phyloP scores from a whole-genome alignment of 768 basidiomycete genomes.

The Glaciozyma martinii region DNA sequence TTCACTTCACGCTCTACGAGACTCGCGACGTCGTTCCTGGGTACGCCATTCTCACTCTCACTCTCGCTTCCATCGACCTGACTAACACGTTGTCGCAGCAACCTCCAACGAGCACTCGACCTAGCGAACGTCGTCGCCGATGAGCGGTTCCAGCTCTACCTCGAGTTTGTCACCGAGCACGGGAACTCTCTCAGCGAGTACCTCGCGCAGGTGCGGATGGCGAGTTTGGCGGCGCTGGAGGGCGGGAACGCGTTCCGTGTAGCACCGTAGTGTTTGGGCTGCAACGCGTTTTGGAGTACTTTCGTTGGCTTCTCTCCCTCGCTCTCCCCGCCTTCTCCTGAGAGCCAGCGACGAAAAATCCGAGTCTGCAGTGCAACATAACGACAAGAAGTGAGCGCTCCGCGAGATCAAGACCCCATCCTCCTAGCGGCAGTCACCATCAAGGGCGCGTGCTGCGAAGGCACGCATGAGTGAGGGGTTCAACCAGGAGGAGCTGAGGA shows the following conservation, averaged over 20 bases:
- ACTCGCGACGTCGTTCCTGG: constrained; percentile 58
- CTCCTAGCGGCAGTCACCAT: background rate
- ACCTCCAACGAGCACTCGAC: constrained; percentile 63
- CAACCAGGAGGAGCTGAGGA: background rate
- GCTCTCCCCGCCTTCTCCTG: no score
- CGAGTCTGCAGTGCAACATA: no score
- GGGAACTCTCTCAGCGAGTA: constrained; percentile 63
- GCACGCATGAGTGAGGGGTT: background rate
- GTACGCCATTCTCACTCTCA: constrained; percentile 34
- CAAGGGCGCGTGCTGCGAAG: background rate
- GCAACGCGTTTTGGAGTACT: background rate
- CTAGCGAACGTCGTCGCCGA: constrained; percentile 81
- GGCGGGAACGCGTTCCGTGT: constrained; percentile 7
- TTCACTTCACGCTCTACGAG: constrained; percentile 62
- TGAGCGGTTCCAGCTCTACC: constrained; percentile 72
- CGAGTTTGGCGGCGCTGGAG: constrained; percentile 62
- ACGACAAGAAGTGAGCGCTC: no score
- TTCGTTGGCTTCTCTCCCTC: no score
- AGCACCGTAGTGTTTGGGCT: background rate
- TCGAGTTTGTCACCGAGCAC: constrained; percentile 60
- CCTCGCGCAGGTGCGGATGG: constrained; percentile 60
- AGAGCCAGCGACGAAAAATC: no score
- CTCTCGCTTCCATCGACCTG: background rate
- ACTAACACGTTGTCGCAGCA: constrained; percentile 44
- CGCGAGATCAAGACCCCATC: no score